Percentiles rank a stretch among this genome's conserved stretches.
phyloP scores from a whole-genome alignment of 2,329 filamentous ascomycete genomes.

The Diaporthe eres region DNA sequence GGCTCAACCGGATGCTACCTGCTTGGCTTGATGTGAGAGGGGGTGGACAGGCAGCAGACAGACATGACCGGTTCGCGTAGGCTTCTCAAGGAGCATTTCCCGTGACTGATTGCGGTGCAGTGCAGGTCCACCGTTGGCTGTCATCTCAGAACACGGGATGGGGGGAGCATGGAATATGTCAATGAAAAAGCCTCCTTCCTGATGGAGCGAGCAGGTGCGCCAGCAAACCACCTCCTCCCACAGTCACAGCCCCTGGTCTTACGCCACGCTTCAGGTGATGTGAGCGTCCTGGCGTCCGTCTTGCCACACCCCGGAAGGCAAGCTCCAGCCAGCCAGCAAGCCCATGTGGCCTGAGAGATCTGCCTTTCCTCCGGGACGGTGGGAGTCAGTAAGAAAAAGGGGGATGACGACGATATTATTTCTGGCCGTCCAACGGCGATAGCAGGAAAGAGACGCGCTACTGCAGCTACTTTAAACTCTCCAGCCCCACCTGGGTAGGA shows the following conservation, averaged over 20 bases:
- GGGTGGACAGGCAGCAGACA: background rate
- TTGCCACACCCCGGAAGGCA: conserved; percentile 3
- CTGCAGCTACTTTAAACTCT: conserved; percentile 38
- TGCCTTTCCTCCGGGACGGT: background rate
- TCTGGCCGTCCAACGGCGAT: conserved; percentile 24
- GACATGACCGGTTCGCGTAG: background rate
- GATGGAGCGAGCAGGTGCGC: background rate
- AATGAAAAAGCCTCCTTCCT: background rate
- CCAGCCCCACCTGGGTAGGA: conserved; percentile 31
- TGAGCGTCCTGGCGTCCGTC: conserved; percentile 15
- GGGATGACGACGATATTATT: conserved; percentile 24
- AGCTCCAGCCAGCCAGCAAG: conserved; percentile 3
- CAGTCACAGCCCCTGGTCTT: conserved; percentile 5
- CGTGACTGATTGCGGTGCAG: background rate
- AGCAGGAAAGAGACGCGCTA: conserved; percentile 33
- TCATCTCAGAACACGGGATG: background rate
- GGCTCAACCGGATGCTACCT: conserved; percentile 24
- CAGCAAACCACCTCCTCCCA: background rate
- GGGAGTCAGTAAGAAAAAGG: background rate
- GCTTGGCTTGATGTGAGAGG: background rate
- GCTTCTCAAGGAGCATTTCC: background rate
- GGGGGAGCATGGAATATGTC: background rate
- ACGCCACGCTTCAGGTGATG: conserved; percentile 20
- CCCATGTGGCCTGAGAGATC: background rate
- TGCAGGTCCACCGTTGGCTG: background rate